Percentiles rank a stretch among this genome's conserved stretches.
phyloP scores from a whole-genome alignment of 768 basidiomycete genomes.

The Collybia nuda region DNA sequence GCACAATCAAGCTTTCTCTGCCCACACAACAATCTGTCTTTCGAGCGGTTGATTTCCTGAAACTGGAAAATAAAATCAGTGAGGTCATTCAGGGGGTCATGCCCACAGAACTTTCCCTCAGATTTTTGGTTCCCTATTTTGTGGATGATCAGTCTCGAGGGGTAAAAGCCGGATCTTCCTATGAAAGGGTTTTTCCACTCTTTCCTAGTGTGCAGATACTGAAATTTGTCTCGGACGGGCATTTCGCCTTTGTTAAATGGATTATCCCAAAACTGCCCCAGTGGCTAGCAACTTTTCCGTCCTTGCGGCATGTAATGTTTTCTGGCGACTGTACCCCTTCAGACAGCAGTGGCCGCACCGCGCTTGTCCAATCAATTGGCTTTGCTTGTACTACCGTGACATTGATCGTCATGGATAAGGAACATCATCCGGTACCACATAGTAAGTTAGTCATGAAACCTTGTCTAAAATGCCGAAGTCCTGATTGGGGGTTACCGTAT shows the following conservation, averaged over 20 bases:
- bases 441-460: too few relatives aligned
- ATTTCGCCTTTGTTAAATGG: slow-evolving; percentile 20
- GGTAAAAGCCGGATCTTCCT: not conserved
- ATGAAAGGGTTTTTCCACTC: not conserved
- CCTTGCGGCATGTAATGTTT: slow-evolving; percentile 12
- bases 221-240: slow-evolving; percentile 16
- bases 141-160: not conserved
- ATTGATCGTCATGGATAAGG: slow-evolving; percentile 8
- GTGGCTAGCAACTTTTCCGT: slow-evolving; percentile 19
- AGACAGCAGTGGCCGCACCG: not conserved
- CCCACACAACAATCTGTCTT: slow-evolving; percentile 19
- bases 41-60: slow-evolving; percentile 12
- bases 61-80: slow-evolving; percentile 10
- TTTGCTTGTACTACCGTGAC: slow-evolving; percentile 8
- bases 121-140: slow-evolving; percentile 15
- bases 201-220: slow-evolving; percentile 8
- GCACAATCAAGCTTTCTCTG: slow-evolving; percentile 13
- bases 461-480: too few relatives aligned
- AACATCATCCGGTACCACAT: not conserved
- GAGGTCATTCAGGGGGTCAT: not conserved
- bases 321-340: slow-evolving; percentile 13
- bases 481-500: too few relatives aligned
- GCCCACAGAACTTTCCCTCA: slow-evolving; percentile 10
- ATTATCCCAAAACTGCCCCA: slow-evolving; percentile 14
- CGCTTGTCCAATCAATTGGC: slow-evolving; percentile 6